Conservation (phyloP, 768 basidiomycete species). For the Mycena epipterygia region DNA sequence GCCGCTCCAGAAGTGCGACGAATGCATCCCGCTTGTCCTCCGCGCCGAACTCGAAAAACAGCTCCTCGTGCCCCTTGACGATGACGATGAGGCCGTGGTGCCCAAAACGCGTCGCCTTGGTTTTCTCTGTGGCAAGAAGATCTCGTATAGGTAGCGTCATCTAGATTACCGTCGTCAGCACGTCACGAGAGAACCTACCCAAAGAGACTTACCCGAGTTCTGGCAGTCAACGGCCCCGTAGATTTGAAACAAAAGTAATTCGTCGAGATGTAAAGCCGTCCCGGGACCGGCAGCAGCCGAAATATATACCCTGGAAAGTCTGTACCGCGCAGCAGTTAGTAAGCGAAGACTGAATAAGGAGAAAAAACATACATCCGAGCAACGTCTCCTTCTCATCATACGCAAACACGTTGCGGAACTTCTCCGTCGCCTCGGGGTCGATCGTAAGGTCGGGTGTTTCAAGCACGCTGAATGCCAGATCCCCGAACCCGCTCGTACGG, state of each 20-base stretch:
- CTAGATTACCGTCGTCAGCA: conserved; percentile 55
- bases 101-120: conserved; percentile 90
- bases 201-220: conserved; percentile 78
- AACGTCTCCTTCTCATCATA: conserved; percentile 90
- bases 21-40: conserved; percentile 87
- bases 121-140: conserved; percentile 85
- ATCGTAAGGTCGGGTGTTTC: conserved; percentile 76
- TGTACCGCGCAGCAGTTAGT: conserved; percentile 47
- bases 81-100: conserved; percentile 92
- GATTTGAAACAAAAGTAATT: conserved; percentile 97
- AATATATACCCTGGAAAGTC: conserved; percentile 94
- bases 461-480: conserved; percentile 85
- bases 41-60: conserved; percentile 94
- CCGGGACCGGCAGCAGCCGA: conserved; percentile 90
- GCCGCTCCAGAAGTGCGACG: conserved; percentile 78
- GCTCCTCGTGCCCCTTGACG: conserved; percentile 95
- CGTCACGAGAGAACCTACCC: conserved; percentile 3
- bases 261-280: conserved; percentile 91
- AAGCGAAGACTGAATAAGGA: conserved; percentile 4
- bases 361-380: conserved; percentile 79
- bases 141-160: conserved; percentile 96
- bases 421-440: conserved; percentile 76
- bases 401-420: conserved; percentile 87
- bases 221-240: conserved; percentile 79
- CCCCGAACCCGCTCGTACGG: conserved; percentile 59